These are phyloP conservation scores for Stephanodiscus triporus DNA, from an alignment of 108 stramenopile species.

Conservation along the genomic window DNA sequence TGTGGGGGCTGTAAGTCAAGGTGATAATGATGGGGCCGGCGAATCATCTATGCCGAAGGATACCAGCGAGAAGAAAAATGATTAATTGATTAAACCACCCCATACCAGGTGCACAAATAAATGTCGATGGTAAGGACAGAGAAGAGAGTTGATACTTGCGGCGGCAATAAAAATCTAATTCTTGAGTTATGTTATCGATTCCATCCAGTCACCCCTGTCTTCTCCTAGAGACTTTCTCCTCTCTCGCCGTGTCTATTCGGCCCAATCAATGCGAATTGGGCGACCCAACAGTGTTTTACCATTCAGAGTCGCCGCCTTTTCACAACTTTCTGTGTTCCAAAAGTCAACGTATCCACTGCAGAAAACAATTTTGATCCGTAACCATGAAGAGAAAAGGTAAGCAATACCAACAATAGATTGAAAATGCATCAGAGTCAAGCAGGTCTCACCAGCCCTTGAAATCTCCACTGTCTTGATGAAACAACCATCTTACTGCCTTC, in stretches of 20 bases:
- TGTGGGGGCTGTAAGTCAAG: constrained; percentile 14
- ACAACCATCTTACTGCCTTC: constrained; percentile 92
- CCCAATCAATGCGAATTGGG: constrained; percentile 92
- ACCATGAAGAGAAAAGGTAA: constrained; percentile 4
- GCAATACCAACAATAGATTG: neutral
- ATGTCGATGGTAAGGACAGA: neutral
- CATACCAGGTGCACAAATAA: constrained; percentile 1
- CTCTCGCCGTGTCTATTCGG: constrained; percentile 58
- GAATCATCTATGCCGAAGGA: constrained; percentile 50
- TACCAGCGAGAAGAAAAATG: constrained; percentile 71
- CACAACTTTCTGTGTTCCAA: constrained; percentile 90
- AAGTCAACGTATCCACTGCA: constrained; percentile 85
- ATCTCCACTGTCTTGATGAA: constrained; percentile 91
- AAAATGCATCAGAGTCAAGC: constrained; percentile 4
- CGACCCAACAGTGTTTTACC: constrained; percentile 88
- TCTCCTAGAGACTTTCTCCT: neutral
- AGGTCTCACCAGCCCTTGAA: constrained; percentile 86
- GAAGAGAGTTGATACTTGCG: neutral
- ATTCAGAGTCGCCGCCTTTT: constrained; percentile 86
- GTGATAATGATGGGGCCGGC: neutral
- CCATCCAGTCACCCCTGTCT: neutral
- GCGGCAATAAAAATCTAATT: constrained; percentile 1
- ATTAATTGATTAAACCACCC: constrained; percentile 28
- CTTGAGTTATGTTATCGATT: neutral
- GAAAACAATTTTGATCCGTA: neutral